Conservation (phyloP, 495 filamentous ascomycete species). For the Penicillium robsamsonii region DNA sequence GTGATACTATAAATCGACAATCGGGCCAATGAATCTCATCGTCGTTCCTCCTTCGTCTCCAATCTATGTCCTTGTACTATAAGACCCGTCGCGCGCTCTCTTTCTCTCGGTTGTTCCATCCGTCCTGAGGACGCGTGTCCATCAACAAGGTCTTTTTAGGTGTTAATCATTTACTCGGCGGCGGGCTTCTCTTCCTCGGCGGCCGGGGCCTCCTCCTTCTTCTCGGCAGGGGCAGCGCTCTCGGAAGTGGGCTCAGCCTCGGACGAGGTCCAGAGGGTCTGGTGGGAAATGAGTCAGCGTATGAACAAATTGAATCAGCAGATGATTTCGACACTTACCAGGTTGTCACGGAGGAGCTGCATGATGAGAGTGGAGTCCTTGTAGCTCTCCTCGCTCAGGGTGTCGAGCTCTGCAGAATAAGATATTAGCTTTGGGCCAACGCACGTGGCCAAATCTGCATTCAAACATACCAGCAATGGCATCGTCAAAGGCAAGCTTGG, state of each 20-base stretch:
- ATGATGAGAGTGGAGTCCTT: slow-evolving; percentile 99
- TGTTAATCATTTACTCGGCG: slow-evolving; percentile 49
- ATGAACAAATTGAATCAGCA: background rate
- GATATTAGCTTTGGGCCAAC: slow-evolving; percentile 20
- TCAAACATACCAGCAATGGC: slow-evolving; percentile 85
- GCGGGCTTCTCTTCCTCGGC: slow-evolving; percentile 61
- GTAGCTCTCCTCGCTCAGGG: slow-evolving; percentile 99
- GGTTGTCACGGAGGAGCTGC: slow-evolving; percentile 97
- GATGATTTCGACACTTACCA: slow-evolving; percentile 58
- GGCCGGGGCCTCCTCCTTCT: slow-evolving; percentile 57
- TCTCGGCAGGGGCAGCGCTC: slow-evolving; percentile 56
- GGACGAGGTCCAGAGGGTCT: slow-evolving; percentile 99
- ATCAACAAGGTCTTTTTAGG: slow-evolving; percentile 35
- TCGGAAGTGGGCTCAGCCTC: slow-evolving; percentile 78
- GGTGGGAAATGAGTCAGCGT: slow-evolving; percentile 26
- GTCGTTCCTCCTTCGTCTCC: slow-evolving; percentile 6
- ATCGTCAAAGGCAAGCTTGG: slow-evolving; percentile 99
- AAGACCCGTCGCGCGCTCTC: slow-evolving; percentile 20
- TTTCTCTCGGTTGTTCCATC: slow-evolving; percentile 25
- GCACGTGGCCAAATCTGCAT: background rate
- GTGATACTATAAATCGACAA: slow-evolving; percentile 10
- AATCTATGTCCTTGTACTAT: slow-evolving; percentile 18
- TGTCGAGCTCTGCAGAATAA: slow-evolving; percentile 77
- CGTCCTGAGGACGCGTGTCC: slow-evolving; percentile 39
- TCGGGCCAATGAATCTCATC: slow-evolving; percentile 12